Conservation (phyloP, 1,284 basidiomycete genomes). For the Austropuccinia psidii region DNA sequence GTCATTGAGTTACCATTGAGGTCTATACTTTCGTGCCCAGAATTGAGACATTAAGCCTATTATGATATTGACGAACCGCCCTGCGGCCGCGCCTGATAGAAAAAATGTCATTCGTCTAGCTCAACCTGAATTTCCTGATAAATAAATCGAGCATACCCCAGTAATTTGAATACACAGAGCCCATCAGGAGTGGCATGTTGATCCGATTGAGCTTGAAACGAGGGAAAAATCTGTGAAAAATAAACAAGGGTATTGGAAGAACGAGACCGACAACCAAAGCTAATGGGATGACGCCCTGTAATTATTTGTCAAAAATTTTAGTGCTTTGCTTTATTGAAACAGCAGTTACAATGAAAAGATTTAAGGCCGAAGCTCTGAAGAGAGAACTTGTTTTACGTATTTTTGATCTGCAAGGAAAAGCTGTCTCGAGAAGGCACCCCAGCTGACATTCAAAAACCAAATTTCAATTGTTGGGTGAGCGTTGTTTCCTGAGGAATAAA, state of each 20-base stretch:
- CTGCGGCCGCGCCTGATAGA: slow-evolving; percentile 9
- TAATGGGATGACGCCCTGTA: background rate
- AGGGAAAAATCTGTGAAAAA: slow-evolving; percentile 14
- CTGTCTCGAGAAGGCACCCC: slow-evolving; percentile 5
- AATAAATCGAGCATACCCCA: background rate
- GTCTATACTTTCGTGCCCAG: slow-evolving; percentile 6
- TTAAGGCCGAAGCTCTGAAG: background rate
- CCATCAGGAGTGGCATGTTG: background rate
- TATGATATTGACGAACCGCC: background rate
- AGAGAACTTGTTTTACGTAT: background rate
- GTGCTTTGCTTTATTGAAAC: too few relatives aligned
- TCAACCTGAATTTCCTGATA: background rate
- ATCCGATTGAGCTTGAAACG: background rate
- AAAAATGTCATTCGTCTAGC: background rate
- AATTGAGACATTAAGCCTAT: slow-evolving; percentile 22
- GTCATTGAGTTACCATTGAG: slow-evolving; percentile 7
- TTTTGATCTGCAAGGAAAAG: slow-evolving; percentile 7
- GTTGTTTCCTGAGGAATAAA: background rate
- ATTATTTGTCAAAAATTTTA: background rate
- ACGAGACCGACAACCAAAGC: background rate
- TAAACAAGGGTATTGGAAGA: slow-evolving; percentile 12
- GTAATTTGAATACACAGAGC: background rate
- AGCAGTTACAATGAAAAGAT: background rate
- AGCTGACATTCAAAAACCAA: background rate
- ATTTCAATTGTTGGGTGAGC: too few relatives aligned